Evolutionary conservation across 148 eudicot genomes (phyloP).

Genomic region (Silene conica): DNA sequence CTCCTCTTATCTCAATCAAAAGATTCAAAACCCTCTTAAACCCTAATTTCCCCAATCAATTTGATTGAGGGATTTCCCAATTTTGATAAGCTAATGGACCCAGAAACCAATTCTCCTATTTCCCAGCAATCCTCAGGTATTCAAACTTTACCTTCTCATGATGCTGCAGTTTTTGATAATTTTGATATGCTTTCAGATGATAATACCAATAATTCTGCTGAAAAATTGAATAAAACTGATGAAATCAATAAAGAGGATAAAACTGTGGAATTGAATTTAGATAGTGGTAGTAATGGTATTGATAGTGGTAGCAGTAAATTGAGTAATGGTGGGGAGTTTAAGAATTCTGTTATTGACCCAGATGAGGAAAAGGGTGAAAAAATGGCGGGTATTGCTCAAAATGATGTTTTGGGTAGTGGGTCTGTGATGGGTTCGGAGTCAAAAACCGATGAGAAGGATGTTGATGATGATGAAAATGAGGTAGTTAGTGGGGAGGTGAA

Average conservation of each 20-base stretch:
- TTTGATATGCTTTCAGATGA: constrained; percentile 16
- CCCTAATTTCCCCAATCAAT: constrained; percentile 7
- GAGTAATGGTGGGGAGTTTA: constrained; percentile 45
- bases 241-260: constrained; percentile 8
- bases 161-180: constrained; percentile 14
- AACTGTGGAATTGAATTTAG: constrained; percentile 2
- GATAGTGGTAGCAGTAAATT: constrained; percentile 11
- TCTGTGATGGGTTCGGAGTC: constrained; percentile 18
- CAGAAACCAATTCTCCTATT: constrained; percentile 13
- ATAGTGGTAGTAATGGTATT: constrained; percentile 7
- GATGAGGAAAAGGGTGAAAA: constrained; percentile 27
- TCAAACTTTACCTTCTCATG: constrained; percentile 29
- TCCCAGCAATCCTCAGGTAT: constrained; percentile 34
- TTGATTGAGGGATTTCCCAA: constrained; percentile 1
- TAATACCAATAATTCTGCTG: constrained; percentile 1
- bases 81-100: constrained; percentile 3
- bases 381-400: constrained; percentile 15
- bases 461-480: constrained; percentile 22
- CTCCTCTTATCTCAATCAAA: background rate
- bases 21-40: background rate
- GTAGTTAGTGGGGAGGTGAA: constrained; percentile 2
- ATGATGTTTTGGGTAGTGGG: constrained; percentile 19
- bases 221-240: background rate
- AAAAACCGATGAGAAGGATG: constrained; percentile 21
- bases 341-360: constrained; percentile 24